Percentiles rank a stretch among this genome's conserved stretches.
Evolutionary conservation across 257 asterid species (phyloP).

Genomic region (Penstemon davidsonii): DNA sequence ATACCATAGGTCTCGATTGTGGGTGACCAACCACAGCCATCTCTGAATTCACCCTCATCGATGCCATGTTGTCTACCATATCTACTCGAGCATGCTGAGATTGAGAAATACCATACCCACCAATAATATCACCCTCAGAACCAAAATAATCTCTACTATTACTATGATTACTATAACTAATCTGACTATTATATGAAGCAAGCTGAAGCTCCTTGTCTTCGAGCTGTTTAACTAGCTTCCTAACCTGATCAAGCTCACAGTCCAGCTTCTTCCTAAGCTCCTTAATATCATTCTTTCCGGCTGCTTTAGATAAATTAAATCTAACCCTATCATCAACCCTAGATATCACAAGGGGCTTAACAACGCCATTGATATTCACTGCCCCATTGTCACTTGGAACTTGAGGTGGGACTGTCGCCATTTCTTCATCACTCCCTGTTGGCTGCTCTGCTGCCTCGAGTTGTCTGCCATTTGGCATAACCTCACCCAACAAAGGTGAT

Average conservation of each 20-base stretch:
- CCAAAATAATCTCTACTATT: slow-evolving; percentile 37
- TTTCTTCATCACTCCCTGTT: slow-evolving; percentile 11
- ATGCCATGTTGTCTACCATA: slow-evolving; percentile 37
- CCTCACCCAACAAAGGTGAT: slow-evolving; percentile 23
- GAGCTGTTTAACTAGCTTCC: slow-evolving; percentile 45
- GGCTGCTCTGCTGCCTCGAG: slow-evolving; percentile 17
- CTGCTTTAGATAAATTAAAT: slow-evolving; percentile 49
- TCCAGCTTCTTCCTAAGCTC: slow-evolving; percentile 56
- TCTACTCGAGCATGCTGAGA: slow-evolving; percentile 36
- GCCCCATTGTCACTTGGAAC: slow-evolving; percentile 25
- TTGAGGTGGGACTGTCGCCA: slow-evolving; percentile 11
- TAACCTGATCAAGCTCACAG: slow-evolving; percentile 61
- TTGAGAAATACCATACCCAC: slow-evolving; percentile 40
- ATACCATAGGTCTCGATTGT: slow-evolving; percentile 34
- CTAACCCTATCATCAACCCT: slow-evolving; percentile 61
- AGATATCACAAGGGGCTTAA: slow-evolving; percentile 44
- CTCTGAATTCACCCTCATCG: slow-evolving; percentile 58
- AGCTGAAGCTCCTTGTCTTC: slow-evolving; percentile 64
- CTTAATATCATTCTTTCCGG: slow-evolving; percentile 50
- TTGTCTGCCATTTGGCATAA: slow-evolving; percentile 28
- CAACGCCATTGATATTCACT: slow-evolving; percentile 28
- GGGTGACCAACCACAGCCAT: slow-evolving; percentile 35
- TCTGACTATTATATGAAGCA: slow-evolving; percentile 38
- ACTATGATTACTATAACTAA: slow-evolving; percentile 35
- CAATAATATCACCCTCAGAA: slow-evolving; percentile 41